These are phyloP conservation scores for Pyrenophora tritici-repentis DNA, from an alignment of 2,329 filamentous ascomycete species.

Conservation along the genomic window DNA sequence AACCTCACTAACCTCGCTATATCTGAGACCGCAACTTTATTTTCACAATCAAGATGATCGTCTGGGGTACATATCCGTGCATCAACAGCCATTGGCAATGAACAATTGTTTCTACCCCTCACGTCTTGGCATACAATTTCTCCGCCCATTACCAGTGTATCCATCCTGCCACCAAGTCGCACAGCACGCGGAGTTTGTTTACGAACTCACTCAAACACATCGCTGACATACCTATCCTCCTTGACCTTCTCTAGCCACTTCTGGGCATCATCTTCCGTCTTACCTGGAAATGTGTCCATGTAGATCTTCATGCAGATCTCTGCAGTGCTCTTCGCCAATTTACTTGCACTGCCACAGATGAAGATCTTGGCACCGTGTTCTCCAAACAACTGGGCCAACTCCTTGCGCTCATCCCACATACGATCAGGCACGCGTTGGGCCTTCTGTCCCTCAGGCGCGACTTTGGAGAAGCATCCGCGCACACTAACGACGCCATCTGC, in stretches of 20 bases:
- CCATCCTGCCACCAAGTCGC: slow-evolving; percentile 3
- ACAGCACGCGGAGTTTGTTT: neutral
- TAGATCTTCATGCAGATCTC: slow-evolving; percentile 36
- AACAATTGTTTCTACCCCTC: neutral
- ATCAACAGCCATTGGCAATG: neutral
- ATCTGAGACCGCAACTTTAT: neutral
- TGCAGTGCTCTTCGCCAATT: slow-evolving; percentile 46
- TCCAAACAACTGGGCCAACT: slow-evolving; percentile 50
- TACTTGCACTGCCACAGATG: slow-evolving; percentile 63
- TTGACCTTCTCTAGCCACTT: slow-evolving; percentile 8
- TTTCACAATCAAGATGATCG: neutral
- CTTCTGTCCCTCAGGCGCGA: slow-evolving; percentile 67
- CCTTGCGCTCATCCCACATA: slow-evolving; percentile 52
- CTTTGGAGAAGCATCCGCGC: slow-evolving; percentile 55
- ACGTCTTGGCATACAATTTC: slow-evolving; percentile 2
- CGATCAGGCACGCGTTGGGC: slow-evolving; percentile 55
- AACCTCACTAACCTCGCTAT: neutral
- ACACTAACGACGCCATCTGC: slow-evolving; percentile 10
- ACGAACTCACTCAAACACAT: slow-evolving; percentile 9
- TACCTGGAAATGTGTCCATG: slow-evolving; percentile 1
- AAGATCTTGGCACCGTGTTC: slow-evolving; percentile 59
- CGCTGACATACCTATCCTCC: slow-evolving; percentile 11
- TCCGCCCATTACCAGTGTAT: slow-evolving; percentile 3
- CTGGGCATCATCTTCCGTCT: slow-evolving; percentile 7
- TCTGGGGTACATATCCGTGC: slow-evolving; percentile 1